Evolutionary conservation across 441 rosid species (phyloP).

Genomic region (Brassica hybrid): DNA sequence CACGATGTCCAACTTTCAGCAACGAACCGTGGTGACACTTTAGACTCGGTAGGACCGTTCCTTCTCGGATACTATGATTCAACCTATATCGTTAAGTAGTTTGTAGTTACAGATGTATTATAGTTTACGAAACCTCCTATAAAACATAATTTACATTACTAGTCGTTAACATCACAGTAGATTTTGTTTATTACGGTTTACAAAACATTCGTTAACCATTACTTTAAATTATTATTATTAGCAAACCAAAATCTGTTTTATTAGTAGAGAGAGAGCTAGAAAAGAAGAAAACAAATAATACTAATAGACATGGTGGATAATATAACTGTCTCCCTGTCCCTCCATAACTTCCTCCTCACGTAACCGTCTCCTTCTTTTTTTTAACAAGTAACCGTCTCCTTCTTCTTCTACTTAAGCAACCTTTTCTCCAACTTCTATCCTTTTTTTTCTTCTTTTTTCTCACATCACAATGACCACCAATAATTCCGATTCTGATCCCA

Average conservation of each 20-base stretch:
- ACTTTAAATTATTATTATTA: no score
- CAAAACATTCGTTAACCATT: no score
- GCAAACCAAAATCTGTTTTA: no score
- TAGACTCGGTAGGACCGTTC: no score
- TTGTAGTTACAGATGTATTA: no score
- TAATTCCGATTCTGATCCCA: conserved; percentile 29
- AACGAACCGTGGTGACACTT: conserved; percentile 55
- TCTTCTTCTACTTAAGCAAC: conserved; percentile 30
- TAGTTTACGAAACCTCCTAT: no score
- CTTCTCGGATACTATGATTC: not conserved
- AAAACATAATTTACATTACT: no score
- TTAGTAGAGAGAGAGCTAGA: no score
- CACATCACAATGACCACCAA: conserved; percentile 28
- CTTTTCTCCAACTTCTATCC: not conserved
- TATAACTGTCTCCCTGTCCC: conserved; percentile 22
- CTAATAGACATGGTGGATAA: no score
- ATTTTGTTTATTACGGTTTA: no score
- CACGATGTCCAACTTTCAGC: conserved; percentile 75
- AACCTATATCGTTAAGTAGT: not conserved
- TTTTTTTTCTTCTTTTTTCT: conserved; percentile 1
- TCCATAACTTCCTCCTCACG: conserved; percentile 39
- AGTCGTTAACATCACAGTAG: no score
- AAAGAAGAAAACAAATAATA: no score
- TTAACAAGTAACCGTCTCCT: conserved; percentile 35
- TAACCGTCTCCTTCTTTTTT: conserved; percentile 35